Conservation (phyloP, 2,329 filamentous ascomycete species). For the Pestalotiopsis sp. region DNA sequence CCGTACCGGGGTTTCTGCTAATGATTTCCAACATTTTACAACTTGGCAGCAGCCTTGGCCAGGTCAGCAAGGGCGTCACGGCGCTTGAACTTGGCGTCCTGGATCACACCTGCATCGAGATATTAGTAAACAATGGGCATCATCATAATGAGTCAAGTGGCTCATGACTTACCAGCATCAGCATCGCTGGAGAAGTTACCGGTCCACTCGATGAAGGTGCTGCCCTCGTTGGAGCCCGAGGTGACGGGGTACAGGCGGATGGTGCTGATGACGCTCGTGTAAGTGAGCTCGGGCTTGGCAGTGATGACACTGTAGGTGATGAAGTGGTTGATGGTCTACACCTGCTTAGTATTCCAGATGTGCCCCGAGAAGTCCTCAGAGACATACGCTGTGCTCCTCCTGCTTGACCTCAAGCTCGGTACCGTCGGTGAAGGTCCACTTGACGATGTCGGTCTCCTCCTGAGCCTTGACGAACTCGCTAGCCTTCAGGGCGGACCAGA, state of each 20-base stretch:
- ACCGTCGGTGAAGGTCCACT: slow-evolving; percentile 74
- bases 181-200: slow-evolving; percentile 73
- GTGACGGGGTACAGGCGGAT: slow-evolving; percentile 68
- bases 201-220: slow-evolving; percentile 71
- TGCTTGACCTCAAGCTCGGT: slow-evolving; percentile 73
- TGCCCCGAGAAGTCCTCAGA: neutral
- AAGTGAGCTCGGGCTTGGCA: slow-evolving; percentile 65
- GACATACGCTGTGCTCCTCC: slow-evolving; percentile 71
- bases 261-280: slow-evolving; percentile 69
- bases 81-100: slow-evolving; percentile 78
- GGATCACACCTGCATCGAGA: slow-evolving; percentile 61
- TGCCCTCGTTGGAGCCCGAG: slow-evolving; percentile 64
- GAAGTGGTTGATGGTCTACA: slow-evolving; percentile 70
- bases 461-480: slow-evolving; percentile 67
- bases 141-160: neutral
- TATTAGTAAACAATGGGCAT: slow-evolving; percentile 18
- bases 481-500: slow-evolving; percentile 65
- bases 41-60: slow-evolving; percentile 50
- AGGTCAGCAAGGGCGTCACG: slow-evolving; percentile 71
- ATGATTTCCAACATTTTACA: slow-evolving; percentile 16
- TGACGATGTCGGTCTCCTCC: slow-evolving; percentile 68
- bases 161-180: slow-evolving; percentile 59
- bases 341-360: neutral
- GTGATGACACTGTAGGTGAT: slow-evolving; percentile 76
- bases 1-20: neutral